Evolutionary conservation across 1,284 basidiomycete species (phyloP), one percentile per base, ranked within the genome.

Genomic region (Schizophyllum amplum): DNA sequence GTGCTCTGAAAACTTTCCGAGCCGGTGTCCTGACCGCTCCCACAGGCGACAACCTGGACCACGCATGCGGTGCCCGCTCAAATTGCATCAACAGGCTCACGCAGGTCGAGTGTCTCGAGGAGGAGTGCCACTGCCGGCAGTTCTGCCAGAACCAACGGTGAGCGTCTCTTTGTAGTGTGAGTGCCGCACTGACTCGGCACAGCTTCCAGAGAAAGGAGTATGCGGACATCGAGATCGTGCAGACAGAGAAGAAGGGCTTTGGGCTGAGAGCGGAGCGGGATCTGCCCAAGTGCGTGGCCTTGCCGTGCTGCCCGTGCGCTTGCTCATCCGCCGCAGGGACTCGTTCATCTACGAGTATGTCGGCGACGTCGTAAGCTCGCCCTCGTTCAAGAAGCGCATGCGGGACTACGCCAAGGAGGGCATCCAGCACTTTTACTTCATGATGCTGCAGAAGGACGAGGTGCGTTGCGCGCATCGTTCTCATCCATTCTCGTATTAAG

Each of bases 361-460:
- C 24, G 97, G 97, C 49, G 97, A 99, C 65, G 94, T 99, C 21
- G 91, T 99, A 62, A 88, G 85, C 59, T 89, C 93, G 50, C 76
- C 79, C 17, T 88, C 88, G 17, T 98, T 99, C 70, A 84, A 90
- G 70, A 93, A 92, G 69, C 86, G 96, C 47, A 98, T 99, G 94
- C 83, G 90, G 53, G 86, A 90, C 46, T 99, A 99, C 69, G 94
- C 86, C 1, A 81, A 88, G 48, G 94, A 98, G 70, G 95, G 95
- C 17, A 94, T 98, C 61, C 80, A 85, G 57, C 96, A 99, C 71
- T 99, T 99, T 67, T 99, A 99, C 74, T 99, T 99, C 68, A 99
- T 99, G 97, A 96, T 98, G 91, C 74, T 99, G 57, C 97, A 98
- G 72, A 94, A 92, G 66, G 94, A 98, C 64, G 94, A 99, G 81